Evolutionary conservation across 1,284 basidiomycete species (phyloP), one percentile per base, ranked within the genome.

Genomic region (Fomes fomentarius): DNA sequence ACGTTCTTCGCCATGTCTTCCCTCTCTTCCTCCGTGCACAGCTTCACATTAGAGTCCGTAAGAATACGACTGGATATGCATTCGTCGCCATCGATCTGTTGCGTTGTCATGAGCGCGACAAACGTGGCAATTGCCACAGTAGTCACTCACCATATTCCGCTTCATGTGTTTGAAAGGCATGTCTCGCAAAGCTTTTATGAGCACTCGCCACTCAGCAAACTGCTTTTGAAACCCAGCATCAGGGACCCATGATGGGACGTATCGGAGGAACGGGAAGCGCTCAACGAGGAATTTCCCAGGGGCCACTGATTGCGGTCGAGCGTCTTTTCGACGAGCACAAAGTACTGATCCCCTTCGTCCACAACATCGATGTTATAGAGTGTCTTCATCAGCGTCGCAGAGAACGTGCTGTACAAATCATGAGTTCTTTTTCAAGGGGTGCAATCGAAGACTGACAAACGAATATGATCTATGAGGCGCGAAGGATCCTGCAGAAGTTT

Each of bases 161-260:
- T 52, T 48, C 22, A 46, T 37, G 15, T 38, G 33, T 3, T 17
- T 22, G 41, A 49, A 56, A 9, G 56, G 52, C 1, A 39, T 17
- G 5, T 62, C 46, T n/a, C 55, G 55, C 19, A 56, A 41, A 54
- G n/a, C 25, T 17, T 38, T 19, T 7, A 48, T 38, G n/a, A 43
- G 31, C n/a, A 49, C 49, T 21, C 58, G 56, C 56, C 63, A 65
- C 57, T 67, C 65, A 22, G 61, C 72, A 65, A 47, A 41, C 26
- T 34, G 17, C 8, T 33, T 26, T 44, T 62, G 52, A 42, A 62
- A 64, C 3, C 57, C 54, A 2, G 62, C 57, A 0, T 66, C 67
- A 1, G 66, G 67, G 5, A 66, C 37, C 68, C 68, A 69, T 4
- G 40, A 14, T 1, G 67, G 68, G 3, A 69, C 43, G 39, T 64